Evolutionary conservation across 768 basidiomycete species (phyloP).

Genomic region (Clitopilus passeckerianus): DNA sequence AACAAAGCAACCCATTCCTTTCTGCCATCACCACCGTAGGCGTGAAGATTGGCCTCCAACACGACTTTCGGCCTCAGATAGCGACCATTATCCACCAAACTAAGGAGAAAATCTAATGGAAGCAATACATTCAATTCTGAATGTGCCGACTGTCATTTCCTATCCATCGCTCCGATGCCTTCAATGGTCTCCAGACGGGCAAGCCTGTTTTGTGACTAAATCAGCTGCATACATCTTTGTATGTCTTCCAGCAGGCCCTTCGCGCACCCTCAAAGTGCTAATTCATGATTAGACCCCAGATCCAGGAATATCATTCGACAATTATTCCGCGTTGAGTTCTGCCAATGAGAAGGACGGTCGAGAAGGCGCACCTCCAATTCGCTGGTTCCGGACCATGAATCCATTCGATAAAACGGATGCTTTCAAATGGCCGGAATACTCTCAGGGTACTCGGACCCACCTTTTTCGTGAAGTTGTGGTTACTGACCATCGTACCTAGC

Average conservation of each 20-base stretch:
- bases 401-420: slow-evolving; percentile 44
- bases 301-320: slow-evolving; percentile 63
- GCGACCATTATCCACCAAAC: not conserved
- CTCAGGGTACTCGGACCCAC: slow-evolving; percentile 31
- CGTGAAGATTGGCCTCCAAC: too few relatives aligned
- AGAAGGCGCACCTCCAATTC: slow-evolving; percentile 32
- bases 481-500: slow-evolving; percentile 31
- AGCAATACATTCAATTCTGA: slow-evolving; percentile 45
- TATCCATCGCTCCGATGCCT: slow-evolving; percentile 54
- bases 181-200: slow-evolving; percentile 76
- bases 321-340: slow-evolving; percentile 44
- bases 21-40: not conserved
- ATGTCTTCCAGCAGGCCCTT: slow-evolving; percentile 10
- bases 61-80: too few relatives aligned
- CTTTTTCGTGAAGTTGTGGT: not conserved
- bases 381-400: slow-evolving; percentile 75
- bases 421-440: slow-evolving; percentile 43
- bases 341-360: slow-evolving; percentile 21
- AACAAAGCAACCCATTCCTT: not conserved
- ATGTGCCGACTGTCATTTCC: slow-evolving; percentile 54
- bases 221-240: slow-evolving; percentile 68
- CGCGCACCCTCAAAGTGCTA: slow-evolving; percentile 2
- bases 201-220: slow-evolving; percentile 63
- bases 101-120: not conserved
- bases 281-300: slow-evolving; percentile 57